phyloP scores from a whole-genome alignment of 179 eudicot species.

The Amaranthus tricolor region DNA sequence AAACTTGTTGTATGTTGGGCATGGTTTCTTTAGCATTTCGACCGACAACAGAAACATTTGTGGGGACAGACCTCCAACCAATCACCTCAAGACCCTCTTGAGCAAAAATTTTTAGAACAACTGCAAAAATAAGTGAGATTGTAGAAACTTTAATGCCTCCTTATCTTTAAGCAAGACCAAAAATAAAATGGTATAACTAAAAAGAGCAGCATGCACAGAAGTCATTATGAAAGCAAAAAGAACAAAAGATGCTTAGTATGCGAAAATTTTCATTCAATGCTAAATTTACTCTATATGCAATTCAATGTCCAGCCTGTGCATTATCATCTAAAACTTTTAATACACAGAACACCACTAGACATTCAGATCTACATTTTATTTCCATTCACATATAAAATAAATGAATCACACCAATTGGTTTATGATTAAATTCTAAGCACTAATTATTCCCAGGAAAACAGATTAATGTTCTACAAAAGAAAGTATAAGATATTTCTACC shows the following conservation, averaged over 20 bases:
- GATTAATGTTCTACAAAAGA: neutral
- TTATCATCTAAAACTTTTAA: no score
- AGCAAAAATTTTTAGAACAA: conserved; percentile 53
- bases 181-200: neutral
- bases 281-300: neutral
- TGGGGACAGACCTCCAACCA: conserved; percentile 98
- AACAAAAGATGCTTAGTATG: neutral
- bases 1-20: conserved; percentile 96
- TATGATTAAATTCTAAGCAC: no score
- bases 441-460: no score
- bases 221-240: neutral
- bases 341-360: no score
- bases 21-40: conserved; percentile 85
- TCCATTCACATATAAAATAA: no score
- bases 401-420: no score
- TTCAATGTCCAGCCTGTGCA: no score
- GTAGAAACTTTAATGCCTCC: conserved; percentile 1
- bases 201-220: neutral
- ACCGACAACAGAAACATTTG: conserved; percentile 72
- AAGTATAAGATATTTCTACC: neutral
- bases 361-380: no score
- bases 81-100: conserved; percentile 97
- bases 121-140: conserved; percentile 38
- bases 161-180: neutral
- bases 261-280: neutral